Conservation (phyloP, 257 asterid species). For the Solanum neorickii region DNA sequence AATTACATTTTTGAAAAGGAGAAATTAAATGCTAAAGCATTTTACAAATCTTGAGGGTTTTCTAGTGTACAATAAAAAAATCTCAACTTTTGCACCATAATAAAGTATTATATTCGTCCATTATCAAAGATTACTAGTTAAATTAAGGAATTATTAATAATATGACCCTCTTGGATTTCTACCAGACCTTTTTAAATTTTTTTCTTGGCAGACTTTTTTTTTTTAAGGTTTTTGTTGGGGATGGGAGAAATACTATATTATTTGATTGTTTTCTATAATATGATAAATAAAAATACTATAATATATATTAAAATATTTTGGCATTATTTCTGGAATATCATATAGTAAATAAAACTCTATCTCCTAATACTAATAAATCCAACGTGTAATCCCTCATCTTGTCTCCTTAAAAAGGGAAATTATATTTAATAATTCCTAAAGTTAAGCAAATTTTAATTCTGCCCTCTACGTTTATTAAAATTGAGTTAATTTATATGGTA, state of each 20-base stretch:
- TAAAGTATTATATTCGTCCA: not conserved
- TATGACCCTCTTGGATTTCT: not conserved
- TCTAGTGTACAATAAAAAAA: not conserved
- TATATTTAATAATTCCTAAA: not conserved
- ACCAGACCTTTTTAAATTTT: not conserved
- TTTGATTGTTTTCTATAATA: not conserved
- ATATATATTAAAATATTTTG: not conserved
- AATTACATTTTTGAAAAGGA: not conserved
- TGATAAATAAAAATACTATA: not conserved
- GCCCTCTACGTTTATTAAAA: not conserved
- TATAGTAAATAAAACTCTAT: not conserved
- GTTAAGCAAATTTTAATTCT: not conserved
- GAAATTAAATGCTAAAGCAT: not conserved
- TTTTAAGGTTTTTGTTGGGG: not conserved
- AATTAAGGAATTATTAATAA: not conserved
- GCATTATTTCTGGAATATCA: not conserved
- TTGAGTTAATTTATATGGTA: not conserved
- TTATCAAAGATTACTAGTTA: not conserved
- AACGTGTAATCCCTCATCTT: not conserved
- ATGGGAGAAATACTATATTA: not conserved
- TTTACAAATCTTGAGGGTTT: not conserved
- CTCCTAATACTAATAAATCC: not conserved
- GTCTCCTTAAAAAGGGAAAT: not conserved
- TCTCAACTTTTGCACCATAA: not conserved
- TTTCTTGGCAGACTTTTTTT: not conserved